Percentiles rank a stretch among this genome's conserved stretches.
Evolutionary conservation across 768 basidiomycete species (phyloP).

Genomic region (Boletus pseudopeckii): DNA sequence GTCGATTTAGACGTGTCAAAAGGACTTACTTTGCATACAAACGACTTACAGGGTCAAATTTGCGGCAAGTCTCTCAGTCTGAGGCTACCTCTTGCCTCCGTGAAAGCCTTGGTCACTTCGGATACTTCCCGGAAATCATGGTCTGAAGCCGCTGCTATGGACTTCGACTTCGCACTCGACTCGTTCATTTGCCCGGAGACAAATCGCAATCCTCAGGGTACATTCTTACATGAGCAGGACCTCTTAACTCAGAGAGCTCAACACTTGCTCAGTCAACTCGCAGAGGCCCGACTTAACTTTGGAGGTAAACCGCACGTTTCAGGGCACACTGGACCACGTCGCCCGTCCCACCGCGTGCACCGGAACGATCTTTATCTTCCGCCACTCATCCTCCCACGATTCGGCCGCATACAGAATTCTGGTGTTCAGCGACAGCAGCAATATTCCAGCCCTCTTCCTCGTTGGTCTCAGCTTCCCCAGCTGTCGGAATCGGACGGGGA

Average conservation of each 20-base stretch:
- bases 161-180: slow-evolving; percentile 59
- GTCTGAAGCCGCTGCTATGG: slow-evolving; percentile 60
- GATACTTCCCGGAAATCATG: slow-evolving; percentile 45
- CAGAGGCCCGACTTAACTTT: slow-evolving; percentile 14
- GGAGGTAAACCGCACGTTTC: background rate
- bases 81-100: slow-evolving; percentile 46
- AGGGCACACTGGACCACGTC: slow-evolving; percentile 1
- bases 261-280: slow-evolving; percentile 43
- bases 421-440: slow-evolving; percentile 7
- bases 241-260: slow-evolving; percentile 58
- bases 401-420: slow-evolving; percentile 5
- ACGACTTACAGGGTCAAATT: slow-evolving; percentile 68
- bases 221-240: slow-evolving; percentile 74
- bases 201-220: slow-evolving; percentile 52
- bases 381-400: slow-evolving; percentile 33
- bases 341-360: slow-evolving; percentile 27
- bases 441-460: slow-evolving; percentile 6
- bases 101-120: slow-evolving; percentile 50
- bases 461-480: slow-evolving; percentile 24
- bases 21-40: slow-evolving; percentile 66
- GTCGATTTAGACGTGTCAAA: slow-evolving; percentile 50
- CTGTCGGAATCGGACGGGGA: slow-evolving; percentile 66
- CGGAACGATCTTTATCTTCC: slow-evolving; percentile 52
- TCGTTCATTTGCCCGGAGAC: slow-evolving; percentile 62
- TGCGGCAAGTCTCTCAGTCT: slow-evolving; percentile 65